Base-by-base conservation (phyloP, 495 filamentous ascomycete genomes). In the Xylaria telfairii region DNA sequence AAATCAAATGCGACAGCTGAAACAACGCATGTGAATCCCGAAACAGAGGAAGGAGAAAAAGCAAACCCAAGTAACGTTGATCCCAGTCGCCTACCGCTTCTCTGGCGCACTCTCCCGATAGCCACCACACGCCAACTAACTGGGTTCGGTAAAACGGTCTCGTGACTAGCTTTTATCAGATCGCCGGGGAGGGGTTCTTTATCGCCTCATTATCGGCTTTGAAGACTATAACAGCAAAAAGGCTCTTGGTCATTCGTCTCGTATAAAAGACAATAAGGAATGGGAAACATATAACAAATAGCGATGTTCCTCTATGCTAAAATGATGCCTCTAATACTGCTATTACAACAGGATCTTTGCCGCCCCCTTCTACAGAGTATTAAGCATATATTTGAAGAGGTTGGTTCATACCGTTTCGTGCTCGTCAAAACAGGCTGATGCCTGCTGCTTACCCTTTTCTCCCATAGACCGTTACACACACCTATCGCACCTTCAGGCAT, bases 1-100 rank as follows among this genome's bases (percentile, higher is more conserved):
- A 39, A 32, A 61, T 62, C 44, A 57, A 66, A 42, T 66, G 32
- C 47, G 21, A 67, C n/a, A 67, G 65, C 49, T 67, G 47, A 66
- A 66, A 67, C 65, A 67, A 21, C 37, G 59, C 26, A 44, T 46
- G 51, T 44, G 49, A 57, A 59, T 67, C 65, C 64, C 62, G 62
- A 65, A 65, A 66, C 49, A 54, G 62, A 61, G 21, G 42, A 39
- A 21, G 19, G 34, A 4, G 24, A 56, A 68, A 62, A 72, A 61
- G 70, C 26, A 68, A 71, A 39, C 37, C 21, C n/a, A 67, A 51
- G 65, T 24, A 67, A 67, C 54, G 37, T 32, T 53, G 24, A 67
- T 53, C 65, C 67, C 60, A 26, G 67, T 69, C 32, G 46, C 56
- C 57, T 63, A 47, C 56, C 17, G 24, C 42, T 39, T 42, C 24